A percentile compares a stretch with the other conserved stretches of the same genome.
Conservation (phyloP, 208 protist genomes). For the Acanthamoeba triangularis region DNA sequence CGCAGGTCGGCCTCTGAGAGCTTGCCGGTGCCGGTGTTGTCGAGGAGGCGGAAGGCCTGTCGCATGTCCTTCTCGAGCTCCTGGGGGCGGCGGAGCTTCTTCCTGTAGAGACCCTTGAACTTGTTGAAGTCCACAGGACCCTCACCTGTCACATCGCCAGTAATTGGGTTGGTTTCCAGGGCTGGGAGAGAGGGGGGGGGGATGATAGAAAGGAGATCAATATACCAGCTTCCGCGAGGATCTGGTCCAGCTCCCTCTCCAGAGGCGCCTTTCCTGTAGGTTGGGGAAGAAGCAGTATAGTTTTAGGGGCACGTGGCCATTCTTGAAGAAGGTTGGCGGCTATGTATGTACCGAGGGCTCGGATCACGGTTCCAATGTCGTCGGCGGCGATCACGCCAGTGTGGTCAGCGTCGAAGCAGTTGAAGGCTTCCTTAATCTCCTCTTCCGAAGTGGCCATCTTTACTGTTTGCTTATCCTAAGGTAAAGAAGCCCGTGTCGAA, state of each 20-base stretch:
- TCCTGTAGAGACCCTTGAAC: slow-evolving; percentile 49
- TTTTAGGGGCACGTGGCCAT: too few species aligned
- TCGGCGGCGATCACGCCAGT: neutral
- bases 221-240: neutral
- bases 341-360: neutral
- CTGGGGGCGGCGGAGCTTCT: slow-evolving; percentile 5
- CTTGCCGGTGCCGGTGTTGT: slow-evolving; percentile 66
- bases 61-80: slow-evolving; percentile 73
- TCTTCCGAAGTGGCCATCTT: slow-evolving; percentile 61
- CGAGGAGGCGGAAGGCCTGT: slow-evolving; percentile 47
- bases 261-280: slow-evolving; percentile 61
- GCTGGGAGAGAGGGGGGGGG: neutral
- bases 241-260: slow-evolving; percentile 48
- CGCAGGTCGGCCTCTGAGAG: slow-evolving; percentile 20
- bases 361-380: slow-evolving; percentile 55
- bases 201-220: neutral
- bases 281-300: neutral
- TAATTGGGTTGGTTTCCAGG: too few species aligned
- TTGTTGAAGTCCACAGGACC: slow-evolving; percentile 61
- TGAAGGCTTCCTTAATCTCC: slow-evolving; percentile 69
- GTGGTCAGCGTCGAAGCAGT: slow-evolving; percentile 63
- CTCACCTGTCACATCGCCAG: neutral
- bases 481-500: too few species aligned
- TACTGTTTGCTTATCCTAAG: neutral
- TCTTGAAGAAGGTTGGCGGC: neutral